Base-by-base conservation (phyloP, 176 grass and related monocot genomes). In the Miscanthus lutarioriparius region DNA sequence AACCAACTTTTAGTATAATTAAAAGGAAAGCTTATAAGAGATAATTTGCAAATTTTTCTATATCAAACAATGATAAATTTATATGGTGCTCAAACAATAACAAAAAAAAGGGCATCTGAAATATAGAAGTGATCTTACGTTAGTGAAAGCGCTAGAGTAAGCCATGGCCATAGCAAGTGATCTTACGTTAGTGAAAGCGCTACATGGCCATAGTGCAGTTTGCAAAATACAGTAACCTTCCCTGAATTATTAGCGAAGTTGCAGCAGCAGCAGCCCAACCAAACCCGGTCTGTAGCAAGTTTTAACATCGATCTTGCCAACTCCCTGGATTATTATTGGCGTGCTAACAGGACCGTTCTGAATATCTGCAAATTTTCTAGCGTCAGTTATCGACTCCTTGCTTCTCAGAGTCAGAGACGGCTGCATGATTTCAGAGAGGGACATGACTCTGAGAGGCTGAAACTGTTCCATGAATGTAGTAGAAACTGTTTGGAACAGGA, bases 201-300 rank as follows among this genome's bases (percentile, higher is more conserved):
- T n/a, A 77, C 59, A 35, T 59, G 68, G 17, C 25, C 59, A 35
- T 58, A 43, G 79, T 61, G 66, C 77, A 65, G 44, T 53, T 53
- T 63, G 64, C 64, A 64, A 76, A 71, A 32, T 41, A 85, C 38
- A 84, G 9, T 79, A 63, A 28, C 28, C 61, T 56, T 35, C 64
- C 77, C 71, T 77, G 32, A 7, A 59, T 86, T 59, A 36, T 67
- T 20, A 27, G 45, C 22, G 13, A 73, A 78, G 22, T 20, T 27
- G 45, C 16, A 17, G 22, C 6, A 63, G 53, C 65, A 41, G 58
- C 66, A 70, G 41, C 63, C 49, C 68, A 66, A 70, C 13, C 44
- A 14, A 44, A 43, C 53, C 72, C 72, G 83, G 83, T 89, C 41
- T 2, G 14, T 58, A 58, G 33, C 78, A 89, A 78, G 88, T 54